Percentiles rank a stretch among this genome's conserved stretches.
Evolutionary conservation across 2,329 filamentous ascomycete genomes (phyloP).

Genomic region (Juglanconis oblonga): DNA sequence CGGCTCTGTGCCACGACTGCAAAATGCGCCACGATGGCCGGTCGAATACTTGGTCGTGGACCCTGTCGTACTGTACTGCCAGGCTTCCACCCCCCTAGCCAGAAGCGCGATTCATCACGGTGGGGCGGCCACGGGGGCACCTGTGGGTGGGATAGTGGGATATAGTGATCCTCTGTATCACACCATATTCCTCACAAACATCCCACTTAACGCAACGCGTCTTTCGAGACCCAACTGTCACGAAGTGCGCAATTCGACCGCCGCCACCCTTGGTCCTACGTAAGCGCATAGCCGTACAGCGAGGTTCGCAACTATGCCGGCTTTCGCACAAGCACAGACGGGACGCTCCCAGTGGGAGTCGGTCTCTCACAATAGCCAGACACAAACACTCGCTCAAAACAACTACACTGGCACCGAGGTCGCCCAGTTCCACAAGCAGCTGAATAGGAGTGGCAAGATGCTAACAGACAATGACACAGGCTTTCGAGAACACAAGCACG

Average conservation of each 20-base stretch:
- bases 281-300: neutral
- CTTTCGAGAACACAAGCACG: conserved; percentile 98
- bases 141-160: neutral
- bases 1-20: too few relatives aligned
- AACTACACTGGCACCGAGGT: neutral
- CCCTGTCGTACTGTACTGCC: neutral
- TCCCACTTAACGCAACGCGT: neutral
- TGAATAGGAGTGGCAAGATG: neutral
- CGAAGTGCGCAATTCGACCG: neutral
- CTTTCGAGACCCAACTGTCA: neutral
- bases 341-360: neutral
- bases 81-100: neutral
- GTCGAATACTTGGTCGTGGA: too few relatives aligned
- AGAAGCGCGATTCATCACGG: neutral
- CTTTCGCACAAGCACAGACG: neutral
- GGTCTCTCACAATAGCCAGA: neutral
- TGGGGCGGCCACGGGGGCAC: neutral
- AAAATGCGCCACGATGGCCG: neutral
- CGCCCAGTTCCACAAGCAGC: neutral
- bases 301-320: too few relatives aligned
- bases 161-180: too few relatives aligned
- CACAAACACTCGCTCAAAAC: neutral
- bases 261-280: neutral
- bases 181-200: too few relatives aligned
- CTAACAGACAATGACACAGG: conserved; percentile 52